Evolutionary conservation across 345 rosid genomes (phyloP).

Genomic region (Isatis tinctoria): DNA sequence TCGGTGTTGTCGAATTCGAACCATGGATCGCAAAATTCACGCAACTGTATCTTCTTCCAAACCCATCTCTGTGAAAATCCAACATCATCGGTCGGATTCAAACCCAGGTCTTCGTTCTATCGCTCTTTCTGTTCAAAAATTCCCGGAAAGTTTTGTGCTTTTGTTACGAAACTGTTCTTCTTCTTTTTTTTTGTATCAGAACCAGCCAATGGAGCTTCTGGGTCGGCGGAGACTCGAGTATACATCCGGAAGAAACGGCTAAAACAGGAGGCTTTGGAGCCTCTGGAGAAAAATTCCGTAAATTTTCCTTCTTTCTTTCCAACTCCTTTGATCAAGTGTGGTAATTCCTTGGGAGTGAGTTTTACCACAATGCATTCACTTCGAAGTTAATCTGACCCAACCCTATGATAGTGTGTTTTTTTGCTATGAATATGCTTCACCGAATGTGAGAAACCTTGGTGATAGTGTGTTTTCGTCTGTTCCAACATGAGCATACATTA

Average conservation of each 20-base stretch:
- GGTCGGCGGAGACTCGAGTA: slow-evolving; percentile 41
- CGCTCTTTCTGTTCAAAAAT: neutral
- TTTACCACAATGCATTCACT: neutral
- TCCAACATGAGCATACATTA: neutral
- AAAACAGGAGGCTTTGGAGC: slow-evolving; percentile 30
- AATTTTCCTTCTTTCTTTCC: neutral
- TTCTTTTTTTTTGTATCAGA: slow-evolving; percentile 12
- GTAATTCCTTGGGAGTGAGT: neutral
- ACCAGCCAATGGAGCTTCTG: slow-evolving; percentile 22
- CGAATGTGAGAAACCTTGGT: neutral
- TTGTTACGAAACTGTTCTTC: neutral
- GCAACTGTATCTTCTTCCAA: slow-evolving; percentile 3
- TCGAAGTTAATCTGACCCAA: neutral
- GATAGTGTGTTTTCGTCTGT: neutral
- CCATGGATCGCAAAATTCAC: slow-evolving; percentile 13
- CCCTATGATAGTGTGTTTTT: neutral
- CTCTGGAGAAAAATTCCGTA: slow-evolving; percentile 31
- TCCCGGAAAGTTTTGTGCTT: neutral
- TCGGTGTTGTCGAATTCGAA: neutral
- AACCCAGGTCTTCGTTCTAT: slow-evolving; percentile 10
- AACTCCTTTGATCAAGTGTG: too few species aligned
- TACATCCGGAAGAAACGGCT: slow-evolving; percentile 56
- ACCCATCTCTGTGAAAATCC: neutral
- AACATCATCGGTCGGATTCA: slow-evolving; percentile 6
- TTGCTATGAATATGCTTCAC: neutral